Base-by-base conservation (phyloP, 2,329 filamentous ascomycete species). In the Colletotrichum echinochloae region DNA sequence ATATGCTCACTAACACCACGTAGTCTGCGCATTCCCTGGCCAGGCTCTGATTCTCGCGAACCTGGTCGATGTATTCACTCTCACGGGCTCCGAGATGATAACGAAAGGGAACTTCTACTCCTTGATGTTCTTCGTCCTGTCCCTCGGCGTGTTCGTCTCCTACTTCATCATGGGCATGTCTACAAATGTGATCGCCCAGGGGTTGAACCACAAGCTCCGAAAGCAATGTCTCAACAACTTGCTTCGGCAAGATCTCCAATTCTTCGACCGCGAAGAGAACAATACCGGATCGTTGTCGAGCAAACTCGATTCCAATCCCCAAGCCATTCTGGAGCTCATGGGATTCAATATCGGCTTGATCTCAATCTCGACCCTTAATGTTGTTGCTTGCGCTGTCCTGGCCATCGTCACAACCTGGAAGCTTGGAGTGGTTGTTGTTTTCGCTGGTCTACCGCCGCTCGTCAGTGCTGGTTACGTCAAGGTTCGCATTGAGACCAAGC, bases 81-180 rank as follows among this genome's bases (percentile, higher is more conserved):
- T 80, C 2, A 73, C 75, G 6, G 77, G 78, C 2, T 73, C 78
- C 1, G 76, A 72, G 5, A 79, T 82, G 78, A 76, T 75, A 7
- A 70, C 77, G 2, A 75, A 75, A 1, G 87, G 85, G 11, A 82
- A 89, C 74, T 88, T 88, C 73, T 88, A 81, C 77, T 83, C 86
- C 0, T 78, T 83, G 61, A 88, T 89, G 86, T 89, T 89, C 71
- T 83, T 87, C 54, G 80, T 87, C 1, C 74, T 87, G 46, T 85
- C 86, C 3, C 78, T 80, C 4, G 84, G 80, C 3, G 79, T 81
- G n/a, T 77, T 85, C 1, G 56, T 86, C 1, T 78, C 81, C 12
- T 88, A 88, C 73, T 81, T 81, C 55, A 55, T 74, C 11, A 73
- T 83, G 44, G 82, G 82, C 2, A 81, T 75, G 66, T 55, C 76